Evolutionary conservation across 306 rosid genomes (phyloP).

Genomic region (Benincasa hispida): DNA sequence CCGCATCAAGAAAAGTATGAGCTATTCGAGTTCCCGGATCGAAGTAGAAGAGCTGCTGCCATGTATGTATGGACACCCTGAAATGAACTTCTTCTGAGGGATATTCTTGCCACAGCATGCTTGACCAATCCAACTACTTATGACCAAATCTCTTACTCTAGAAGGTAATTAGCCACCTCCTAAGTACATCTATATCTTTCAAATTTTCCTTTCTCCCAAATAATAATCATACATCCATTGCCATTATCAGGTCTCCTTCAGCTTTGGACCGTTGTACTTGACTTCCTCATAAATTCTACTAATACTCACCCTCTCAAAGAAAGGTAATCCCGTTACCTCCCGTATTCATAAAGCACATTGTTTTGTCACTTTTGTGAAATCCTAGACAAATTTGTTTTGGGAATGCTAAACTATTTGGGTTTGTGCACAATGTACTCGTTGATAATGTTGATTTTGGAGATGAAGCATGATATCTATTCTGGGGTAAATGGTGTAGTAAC

Average conservation of each 20-base stretch:
- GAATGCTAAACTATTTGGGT: neutral
- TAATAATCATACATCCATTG: neutral
- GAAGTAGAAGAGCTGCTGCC: conserved; percentile 92
- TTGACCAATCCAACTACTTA: neutral
- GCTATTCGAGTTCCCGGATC: conserved; percentile 73
- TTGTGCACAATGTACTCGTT: neutral
- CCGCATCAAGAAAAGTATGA: conserved; percentile 66
- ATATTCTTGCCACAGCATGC: neutral
- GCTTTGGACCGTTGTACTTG: neutral
- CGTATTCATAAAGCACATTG: neutral
- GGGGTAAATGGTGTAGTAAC: neutral
- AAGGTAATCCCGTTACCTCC: neutral
- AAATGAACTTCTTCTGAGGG: conserved; percentile 44
- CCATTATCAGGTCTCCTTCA: neutral
- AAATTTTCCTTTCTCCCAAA: neutral
- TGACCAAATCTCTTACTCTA: neutral
- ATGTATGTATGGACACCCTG: conserved; percentile 39
- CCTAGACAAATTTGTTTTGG: neutral
- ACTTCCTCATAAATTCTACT: neutral
- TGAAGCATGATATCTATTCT: neutral
- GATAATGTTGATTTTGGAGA: no score
- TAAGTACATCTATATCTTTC: neutral
- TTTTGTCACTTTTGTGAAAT: neutral
- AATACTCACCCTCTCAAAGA: neutral
- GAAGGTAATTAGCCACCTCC: neutral